Conservation (phyloP, 176 grass and related monocot genomes). For the Echinochloa phyllopogon region DNA sequence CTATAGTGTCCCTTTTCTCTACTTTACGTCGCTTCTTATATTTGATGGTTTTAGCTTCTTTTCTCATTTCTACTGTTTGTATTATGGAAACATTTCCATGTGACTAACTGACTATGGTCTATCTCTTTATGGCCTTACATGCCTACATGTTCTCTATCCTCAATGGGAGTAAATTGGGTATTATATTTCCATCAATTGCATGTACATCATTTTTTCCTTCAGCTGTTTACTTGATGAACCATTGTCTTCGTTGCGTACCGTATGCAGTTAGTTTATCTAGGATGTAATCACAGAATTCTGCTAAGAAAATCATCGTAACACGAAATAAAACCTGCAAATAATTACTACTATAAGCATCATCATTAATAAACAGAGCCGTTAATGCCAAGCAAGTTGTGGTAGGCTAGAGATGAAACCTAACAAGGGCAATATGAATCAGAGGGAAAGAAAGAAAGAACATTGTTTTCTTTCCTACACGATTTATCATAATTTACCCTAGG, state of each 20-base stretch:
- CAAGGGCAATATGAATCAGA: neutral
- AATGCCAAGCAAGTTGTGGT: neutral
- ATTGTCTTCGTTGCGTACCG: neutral
- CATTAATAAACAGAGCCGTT: neutral
- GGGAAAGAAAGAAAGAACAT: neutral
- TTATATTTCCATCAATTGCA: constrained; percentile 5
- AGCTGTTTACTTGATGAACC: constrained; percentile 10
- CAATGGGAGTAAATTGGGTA: constrained; percentile 4
- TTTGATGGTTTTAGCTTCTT: neutral
- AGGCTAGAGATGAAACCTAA: neutral
- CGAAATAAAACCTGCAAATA: constrained; percentile 8
- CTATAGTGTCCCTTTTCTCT: constrained; percentile 7
- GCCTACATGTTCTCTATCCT: constrained; percentile 2
- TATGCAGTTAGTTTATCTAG: constrained; percentile 5
- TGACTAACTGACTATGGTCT: constrained; percentile 17
- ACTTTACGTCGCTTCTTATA: neutral
- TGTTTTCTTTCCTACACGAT: neutral
- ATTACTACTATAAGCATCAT: neutral
- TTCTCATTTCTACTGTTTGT: neutral
- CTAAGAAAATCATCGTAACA: neutral
- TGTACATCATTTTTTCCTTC: neutral
- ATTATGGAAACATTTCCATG: constrained; percentile 22
- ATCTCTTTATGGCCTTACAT: constrained; percentile 25
- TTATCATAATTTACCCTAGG: neutral
- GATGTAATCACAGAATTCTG: constrained; percentile 6